These are phyloP conservation scores for Sugiyamaella chiloensis DNA, from an alignment of 805 yeast species.

Conservation along the genomic window DNA sequence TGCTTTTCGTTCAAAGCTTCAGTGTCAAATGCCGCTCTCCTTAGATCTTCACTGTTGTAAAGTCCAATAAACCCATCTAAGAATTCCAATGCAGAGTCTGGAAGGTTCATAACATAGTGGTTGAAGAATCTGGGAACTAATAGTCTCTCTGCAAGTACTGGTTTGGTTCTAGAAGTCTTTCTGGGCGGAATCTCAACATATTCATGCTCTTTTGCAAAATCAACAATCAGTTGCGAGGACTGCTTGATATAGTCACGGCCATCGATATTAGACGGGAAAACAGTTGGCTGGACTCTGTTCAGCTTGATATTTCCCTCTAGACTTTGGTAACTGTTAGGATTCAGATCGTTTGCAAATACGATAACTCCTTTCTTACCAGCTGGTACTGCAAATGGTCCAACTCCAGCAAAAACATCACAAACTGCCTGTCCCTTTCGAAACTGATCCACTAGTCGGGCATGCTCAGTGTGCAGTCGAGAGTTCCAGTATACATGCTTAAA, in stretches of 20 bases:
- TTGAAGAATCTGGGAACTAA: conserved; percentile 51
- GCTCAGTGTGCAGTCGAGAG: conserved; percentile 90
- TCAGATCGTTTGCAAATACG: conserved; percentile 89
- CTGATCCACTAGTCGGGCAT: conserved; percentile 65
- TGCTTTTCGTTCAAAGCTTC: conserved; percentile 35
- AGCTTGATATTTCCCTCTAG: conserved; percentile 58
- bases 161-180: conserved; percentile 37
- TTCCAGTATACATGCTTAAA: conserved; percentile 97
- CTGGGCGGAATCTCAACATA: conserved; percentile 19
- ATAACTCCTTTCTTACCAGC: conserved; percentile 81
- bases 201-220: conserved; percentile 42
- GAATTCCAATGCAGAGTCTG: conserved; percentile 87
- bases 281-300: conserved; percentile 62
- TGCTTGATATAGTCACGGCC: conserved; percentile 76
- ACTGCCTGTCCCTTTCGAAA: conserved; percentile 70
- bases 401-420: conserved; percentile 97
- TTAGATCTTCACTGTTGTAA: conserved; percentile 40
- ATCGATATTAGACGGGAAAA: conserved; percentile 65
- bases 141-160: conserved; percentile 33
- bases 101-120: conserved; percentile 92
- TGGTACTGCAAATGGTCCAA: conserved; percentile 97
- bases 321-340: conserved; percentile 78
- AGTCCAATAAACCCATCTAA: conserved; percentile 75
- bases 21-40: conserved; percentile 18
- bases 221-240: conserved; percentile 51